Conservation (phyloP, 208 protist genomes). For the Phytomonas sp. region DNA sequence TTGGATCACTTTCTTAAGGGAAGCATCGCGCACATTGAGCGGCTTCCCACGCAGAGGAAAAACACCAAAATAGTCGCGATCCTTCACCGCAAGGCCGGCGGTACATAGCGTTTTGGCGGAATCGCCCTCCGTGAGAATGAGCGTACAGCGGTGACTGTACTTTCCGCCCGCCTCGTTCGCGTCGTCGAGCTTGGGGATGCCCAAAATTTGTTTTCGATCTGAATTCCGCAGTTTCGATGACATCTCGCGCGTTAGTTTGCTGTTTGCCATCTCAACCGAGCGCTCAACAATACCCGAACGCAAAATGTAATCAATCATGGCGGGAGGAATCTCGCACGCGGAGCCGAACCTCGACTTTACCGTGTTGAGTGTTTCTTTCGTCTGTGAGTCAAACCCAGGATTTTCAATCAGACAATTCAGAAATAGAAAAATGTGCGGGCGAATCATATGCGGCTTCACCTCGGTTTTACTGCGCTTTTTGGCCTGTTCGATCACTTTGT, state of each 20-base stretch:
- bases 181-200: constrained; percentile 99
- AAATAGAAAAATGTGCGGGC: constrained; percentile 98
- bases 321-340: constrained; percentile 91
- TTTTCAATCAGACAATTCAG: constrained; percentile 99
- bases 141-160: constrained; percentile 94
- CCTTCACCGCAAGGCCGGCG: constrained; percentile 96
- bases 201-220: constrained; percentile 80
- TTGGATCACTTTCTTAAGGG: constrained; percentile 88
- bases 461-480: constrained; percentile 96
- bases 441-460: constrained; percentile 96
- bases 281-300: constrained; percentile 94
- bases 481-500: constrained; percentile 84
- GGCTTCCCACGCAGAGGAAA: constrained; percentile 99
- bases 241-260: constrained; percentile 91
- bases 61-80: constrained; percentile 98
- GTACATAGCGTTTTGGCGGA: constrained; percentile 98
- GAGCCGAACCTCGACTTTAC: constrained; percentile 94
- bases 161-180: constrained; percentile 98
- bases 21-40: constrained; percentile 98
- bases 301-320: constrained; percentile 93
- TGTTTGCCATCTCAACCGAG: constrained; percentile 94
- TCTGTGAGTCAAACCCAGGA: constrained; percentile 99
- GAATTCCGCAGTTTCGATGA: constrained; percentile 66
- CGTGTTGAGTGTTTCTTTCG: constrained; percentile 98
- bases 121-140: constrained; percentile 99